Percentiles rank a stretch among this genome's conserved stretches.
These are phyloP conservation scores for Coleophoma cylindrospora DNA, from an alignment of 2,329 filamentous ascomycete genomes.

Conservation along the genomic window DNA sequence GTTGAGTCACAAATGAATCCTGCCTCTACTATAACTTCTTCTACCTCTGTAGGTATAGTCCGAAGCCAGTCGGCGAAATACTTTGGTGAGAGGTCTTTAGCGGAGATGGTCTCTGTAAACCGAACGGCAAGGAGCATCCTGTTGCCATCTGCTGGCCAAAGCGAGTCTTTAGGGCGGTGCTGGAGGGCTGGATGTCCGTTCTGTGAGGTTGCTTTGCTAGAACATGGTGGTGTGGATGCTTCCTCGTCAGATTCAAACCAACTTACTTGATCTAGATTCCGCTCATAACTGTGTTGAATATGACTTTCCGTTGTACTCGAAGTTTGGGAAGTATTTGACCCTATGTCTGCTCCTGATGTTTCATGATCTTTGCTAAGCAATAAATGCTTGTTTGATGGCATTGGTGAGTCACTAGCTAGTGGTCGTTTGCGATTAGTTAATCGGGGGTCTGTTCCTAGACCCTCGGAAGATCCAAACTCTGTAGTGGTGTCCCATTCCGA, in stretches of 20 bases:
- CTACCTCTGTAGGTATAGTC: conserved; percentile 3
- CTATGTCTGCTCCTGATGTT: no score
- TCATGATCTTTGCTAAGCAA: no score
- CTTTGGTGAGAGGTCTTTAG: conserved; percentile 5
- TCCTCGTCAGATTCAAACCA: neutral
- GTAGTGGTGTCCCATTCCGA: no score
- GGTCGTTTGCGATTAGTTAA: no score
- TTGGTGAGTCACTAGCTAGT: no score
- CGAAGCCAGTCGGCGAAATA: conserved; percentile 8
- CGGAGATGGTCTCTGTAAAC: conserved; percentile 5
- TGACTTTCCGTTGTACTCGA: neutral
- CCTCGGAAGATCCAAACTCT: no score
- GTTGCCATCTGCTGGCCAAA: conserved; percentile 5
- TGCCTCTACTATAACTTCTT: conserved; percentile 1
- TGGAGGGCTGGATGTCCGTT: neutral
- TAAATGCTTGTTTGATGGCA: no score
- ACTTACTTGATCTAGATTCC: neutral
- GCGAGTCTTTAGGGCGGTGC: neutral
- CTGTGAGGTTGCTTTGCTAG: neutral
- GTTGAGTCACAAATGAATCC: conserved; percentile 5
- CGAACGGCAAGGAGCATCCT: conserved; percentile 6
- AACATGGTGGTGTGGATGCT: neutral
- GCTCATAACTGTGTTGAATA: neutral
- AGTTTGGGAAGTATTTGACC: neutral
- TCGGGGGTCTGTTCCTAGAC: no score